These are phyloP conservation scores for Pulveroboletus sp. DNA, from an alignment of 768 basidiomycete genomes.

Conservation along the genomic window DNA sequence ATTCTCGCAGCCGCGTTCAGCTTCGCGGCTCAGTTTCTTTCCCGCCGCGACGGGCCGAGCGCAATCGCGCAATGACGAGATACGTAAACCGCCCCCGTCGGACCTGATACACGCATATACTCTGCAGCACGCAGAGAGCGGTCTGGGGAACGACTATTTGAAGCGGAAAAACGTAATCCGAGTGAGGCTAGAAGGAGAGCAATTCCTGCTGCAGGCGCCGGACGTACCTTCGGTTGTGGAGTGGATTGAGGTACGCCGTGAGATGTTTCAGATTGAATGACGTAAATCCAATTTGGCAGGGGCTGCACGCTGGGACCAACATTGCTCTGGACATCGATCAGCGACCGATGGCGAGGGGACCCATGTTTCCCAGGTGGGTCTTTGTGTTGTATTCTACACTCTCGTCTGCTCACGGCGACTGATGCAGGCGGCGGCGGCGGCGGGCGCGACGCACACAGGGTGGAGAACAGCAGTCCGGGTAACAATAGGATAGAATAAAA, in stretches of 20 bases:
- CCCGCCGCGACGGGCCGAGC: slow-evolving; percentile 15
- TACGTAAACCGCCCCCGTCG: slow-evolving; percentile 41
- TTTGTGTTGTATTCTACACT: too few species aligned
- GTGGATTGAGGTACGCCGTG: slow-evolving; percentile 83
- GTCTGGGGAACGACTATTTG: slow-evolving; percentile 89
- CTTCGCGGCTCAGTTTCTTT: slow-evolving; percentile 24
- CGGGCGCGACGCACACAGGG: slow-evolving; percentile 20
- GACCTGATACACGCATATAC: slow-evolving; percentile 71
- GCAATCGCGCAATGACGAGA: slow-evolving; percentile 20
- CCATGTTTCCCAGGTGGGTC: slow-evolving; percentile 73
- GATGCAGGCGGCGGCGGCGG: slow-evolving; percentile 27
- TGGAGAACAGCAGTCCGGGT: neutral
- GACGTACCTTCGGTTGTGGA: slow-evolving; percentile 83
- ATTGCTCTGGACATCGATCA: slow-evolving; percentile 90
- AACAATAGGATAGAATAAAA: neutral
- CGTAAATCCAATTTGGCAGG: slow-evolving; percentile 39
- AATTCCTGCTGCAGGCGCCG: slow-evolving; percentile 89
- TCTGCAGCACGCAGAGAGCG: slow-evolving; percentile 88
- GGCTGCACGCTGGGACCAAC: slow-evolving; percentile 87
- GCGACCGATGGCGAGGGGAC: slow-evolving; percentile 87
- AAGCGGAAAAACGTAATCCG: slow-evolving; percentile 94
- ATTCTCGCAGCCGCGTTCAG: slow-evolving; percentile 13
- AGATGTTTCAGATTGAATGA: neutral
- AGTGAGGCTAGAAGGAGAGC: slow-evolving; percentile 89
- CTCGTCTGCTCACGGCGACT: neutral